Conservation (phyloP, 768 basidiomycete species). For the Amanita exitialis region DNA sequence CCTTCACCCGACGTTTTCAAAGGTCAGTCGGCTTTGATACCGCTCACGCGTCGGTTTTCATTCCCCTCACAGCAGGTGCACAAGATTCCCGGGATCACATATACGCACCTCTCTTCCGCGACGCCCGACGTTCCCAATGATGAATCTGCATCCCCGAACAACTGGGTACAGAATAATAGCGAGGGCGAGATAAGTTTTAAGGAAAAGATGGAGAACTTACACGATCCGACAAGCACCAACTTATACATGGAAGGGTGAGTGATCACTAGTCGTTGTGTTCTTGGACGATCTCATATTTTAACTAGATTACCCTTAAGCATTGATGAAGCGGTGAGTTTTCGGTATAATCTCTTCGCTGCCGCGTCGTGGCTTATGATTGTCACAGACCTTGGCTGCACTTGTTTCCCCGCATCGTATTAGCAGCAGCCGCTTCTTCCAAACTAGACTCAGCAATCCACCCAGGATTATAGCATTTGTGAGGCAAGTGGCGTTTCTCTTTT, state of each 20-base stretch:
- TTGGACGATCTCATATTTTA: background rate
- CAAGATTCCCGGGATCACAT: constrained; percentile 71
- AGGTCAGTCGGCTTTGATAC: constrained; percentile 31
- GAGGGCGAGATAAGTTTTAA: constrained; percentile 45
- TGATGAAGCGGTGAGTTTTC: constrained; percentile 45
- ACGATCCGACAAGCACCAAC: constrained; percentile 61
- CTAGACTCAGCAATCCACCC: constrained; percentile 64
- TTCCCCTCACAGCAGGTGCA: constrained; percentile 42
- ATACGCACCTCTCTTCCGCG: constrained; percentile 29
- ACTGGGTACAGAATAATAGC: constrained; percentile 14
- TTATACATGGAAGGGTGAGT: constrained; percentile 70
- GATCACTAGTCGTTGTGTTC: background rate
- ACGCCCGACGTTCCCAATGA: constrained; percentile 7
- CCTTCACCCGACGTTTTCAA: constrained; percentile 81
- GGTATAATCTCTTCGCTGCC: background rate
- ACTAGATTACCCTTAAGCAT: constrained; percentile 57
- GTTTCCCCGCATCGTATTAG: constrained; percentile 64
- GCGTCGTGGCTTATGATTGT: background rate
- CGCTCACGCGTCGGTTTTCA: constrained; percentile 3
- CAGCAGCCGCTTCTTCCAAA: constrained; percentile 74
- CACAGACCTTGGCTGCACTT: constrained; percentile 51
- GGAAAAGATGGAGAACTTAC: constrained; percentile 67
- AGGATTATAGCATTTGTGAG: constrained; percentile 77
- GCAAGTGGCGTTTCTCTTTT: constrained; percentile 25
- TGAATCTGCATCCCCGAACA: background rate